Conservation (phyloP, 257 asterid species). For the Prunella vulgaris region DNA sequence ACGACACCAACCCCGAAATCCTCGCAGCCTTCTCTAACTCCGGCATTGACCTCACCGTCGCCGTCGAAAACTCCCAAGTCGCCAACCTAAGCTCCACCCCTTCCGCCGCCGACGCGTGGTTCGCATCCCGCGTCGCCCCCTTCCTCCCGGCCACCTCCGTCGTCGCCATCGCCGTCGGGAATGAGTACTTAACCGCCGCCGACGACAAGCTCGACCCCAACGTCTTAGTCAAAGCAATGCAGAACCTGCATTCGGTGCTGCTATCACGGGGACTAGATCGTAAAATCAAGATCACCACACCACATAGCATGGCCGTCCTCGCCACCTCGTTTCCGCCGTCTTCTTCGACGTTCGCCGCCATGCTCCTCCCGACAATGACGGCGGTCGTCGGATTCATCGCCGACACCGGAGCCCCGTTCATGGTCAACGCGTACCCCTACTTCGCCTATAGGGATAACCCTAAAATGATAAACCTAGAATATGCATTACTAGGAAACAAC, state of each 20-base stretch:
- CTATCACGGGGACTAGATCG: slow-evolving; percentile 44
- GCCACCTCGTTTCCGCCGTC: slow-evolving; percentile 72
- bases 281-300: slow-evolving; percentile 57
- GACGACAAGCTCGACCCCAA: slow-evolving; percentile 40
- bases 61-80: slow-evolving; percentile 44
- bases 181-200: slow-evolving; percentile 50
- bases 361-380: slow-evolving; percentile 49
- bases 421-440: slow-evolving; percentile 68
- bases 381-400: slow-evolving; percentile 46
- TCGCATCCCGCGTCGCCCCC: slow-evolving; percentile 42
- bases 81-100: slow-evolving; percentile 36
- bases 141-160: slow-evolving; percentile 63
- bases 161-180: slow-evolving; percentile 50
- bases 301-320: slow-evolving; percentile 65
- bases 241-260: slow-evolving; percentile 41
- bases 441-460: slow-evolving; percentile 58
- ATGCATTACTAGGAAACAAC: slow-evolving; percentile 42
- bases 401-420: slow-evolving; percentile 50
- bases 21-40: slow-evolving; percentile 64
- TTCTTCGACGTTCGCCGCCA: slow-evolving; percentile 48
- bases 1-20: slow-evolving; percentile 59
- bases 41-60: slow-evolving; percentile 56
- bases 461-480: slow-evolving; percentile 29
- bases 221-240: slow-evolving; percentile 49
- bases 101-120: slow-evolving; percentile 46